phyloP scores from a whole-genome alignment of 805 yeast genomes.

The Ogataea siamensis region DNA sequence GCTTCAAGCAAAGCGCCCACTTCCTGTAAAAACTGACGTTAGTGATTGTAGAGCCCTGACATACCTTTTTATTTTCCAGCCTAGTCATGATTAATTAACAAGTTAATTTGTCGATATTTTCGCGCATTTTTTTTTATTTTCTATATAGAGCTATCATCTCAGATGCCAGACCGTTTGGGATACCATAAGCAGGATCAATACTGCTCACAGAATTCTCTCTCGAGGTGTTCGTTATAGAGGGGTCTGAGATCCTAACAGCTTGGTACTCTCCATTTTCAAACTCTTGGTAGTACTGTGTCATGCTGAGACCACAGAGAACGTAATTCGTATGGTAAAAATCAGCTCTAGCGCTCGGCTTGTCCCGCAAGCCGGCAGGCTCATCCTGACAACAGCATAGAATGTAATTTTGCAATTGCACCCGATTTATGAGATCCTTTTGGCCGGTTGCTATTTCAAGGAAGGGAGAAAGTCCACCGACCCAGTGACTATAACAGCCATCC shows the following conservation, averaged over 20 bases:
- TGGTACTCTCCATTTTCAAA: conserved; percentile 32
- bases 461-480: conserved; percentile 84
- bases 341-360: conserved; percentile 77
- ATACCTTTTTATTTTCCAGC: conserved; percentile 28
- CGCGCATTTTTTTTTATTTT: conserved; percentile 5
- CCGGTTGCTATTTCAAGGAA: conserved; percentile 53
- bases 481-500: conserved; percentile 93
- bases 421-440: conserved; percentile 40
- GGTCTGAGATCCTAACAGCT: conserved; percentile 19
- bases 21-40: conserved; percentile 29
- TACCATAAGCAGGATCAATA: conserved; percentile 58
- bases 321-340: conserved; percentile 94
- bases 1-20: conserved; percentile 20
- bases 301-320: conserved; percentile 70
- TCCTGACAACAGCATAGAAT: conserved; percentile 76
- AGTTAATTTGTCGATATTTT: conserved; percentile 4
- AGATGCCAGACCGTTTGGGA: conserved; percentile 41
- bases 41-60: too few relatives aligned
- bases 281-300: conserved; percentile 46
- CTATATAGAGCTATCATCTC: conserved; percentile 15
- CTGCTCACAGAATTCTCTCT: conserved; percentile 26
- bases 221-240: conserved; percentile 19
- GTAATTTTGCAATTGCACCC: conserved; percentile 61
- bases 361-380: conserved; percentile 61
- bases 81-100: conserved; percentile 16